Evolutionary conservation across 495 filamentous ascomycete species (phyloP), one percentile per base, ranked within the genome.

Genomic region (Annulohypoxylon maeteangense): DNA sequence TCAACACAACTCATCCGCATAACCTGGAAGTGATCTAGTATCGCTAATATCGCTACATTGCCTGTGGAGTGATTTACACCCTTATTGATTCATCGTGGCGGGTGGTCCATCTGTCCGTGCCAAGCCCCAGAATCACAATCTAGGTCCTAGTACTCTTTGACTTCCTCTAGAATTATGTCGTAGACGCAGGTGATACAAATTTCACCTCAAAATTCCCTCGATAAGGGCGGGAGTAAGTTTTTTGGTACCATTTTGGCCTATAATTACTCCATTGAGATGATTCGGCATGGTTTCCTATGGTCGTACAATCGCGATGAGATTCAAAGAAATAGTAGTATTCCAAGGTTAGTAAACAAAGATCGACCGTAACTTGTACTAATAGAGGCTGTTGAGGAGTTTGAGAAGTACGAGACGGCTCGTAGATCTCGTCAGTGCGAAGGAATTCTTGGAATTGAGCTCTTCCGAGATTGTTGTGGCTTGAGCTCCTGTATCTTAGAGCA

Each of bases 401-500:
- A 45, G 42, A 45, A 45, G 42, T 45, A 45, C 42, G 16, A 45
- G 18, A 45, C 42, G 42, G 42, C 42, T 45, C 42, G 42, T 45
- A n/a, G 42, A 45, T 8, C 42, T 45, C 42, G 18, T 45, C 42
- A n/a, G 42, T 45, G 42, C 42, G 42, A 45, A 45, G 42, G 42
- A 45, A 45, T 45, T 45, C 42, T 45, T 45, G 42, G 42, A 45
- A 45, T 45, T 45, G 42, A 45, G 42, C 42, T 45, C 42, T 45
- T 45, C 42, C 12, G 42, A 60, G 56, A 47, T 60, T 47, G 16
- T 47, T 60, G 56, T 60, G 56, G 56, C 38, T 60, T 45, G 56
- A 29, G 56, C 56, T 47, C 55, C 56, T 48, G 57, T 61, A 61
- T 61, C 34, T 40, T 61, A 61, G 42, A 61, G 57, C 42, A 61